Evolutionary conservation across 148 eudicot species (phyloP), one percentile per base, ranked within the genome.

Genomic region (Vaccinium corymbosum): DNA sequence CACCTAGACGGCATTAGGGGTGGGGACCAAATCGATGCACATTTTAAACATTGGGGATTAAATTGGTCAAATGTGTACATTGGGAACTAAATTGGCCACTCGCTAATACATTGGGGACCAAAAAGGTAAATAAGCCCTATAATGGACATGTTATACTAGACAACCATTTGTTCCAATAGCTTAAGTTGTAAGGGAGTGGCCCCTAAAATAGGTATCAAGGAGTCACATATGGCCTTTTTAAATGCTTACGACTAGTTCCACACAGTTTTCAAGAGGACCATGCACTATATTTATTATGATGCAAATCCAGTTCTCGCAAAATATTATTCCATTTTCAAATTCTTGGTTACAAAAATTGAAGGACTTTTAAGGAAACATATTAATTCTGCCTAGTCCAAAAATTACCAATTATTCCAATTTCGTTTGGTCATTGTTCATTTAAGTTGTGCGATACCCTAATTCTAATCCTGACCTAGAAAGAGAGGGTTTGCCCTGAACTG

Each of bases 161-260:
- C 72, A 66, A 66, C 35, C 72, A 66, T 25, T 66, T 66, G 72
- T 66, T 66, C 35, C 72, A 66, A 66, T 25, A 66, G 72, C 35
- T 66, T 25, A 66, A 25, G 72, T 27, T 66, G 72, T 11, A 11
- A 11, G 32, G 72, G 72, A 22, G 72, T 61, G 68, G 27, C 25
- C 68, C 11, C 27, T 61, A 12, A 4, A 61, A 61, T 61, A 61
- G n/a, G 68, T 66, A 66, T 66, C 72, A 66, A 66, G 72, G 35
- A 10, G 32, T 25, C 35, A 66, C 32, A 3, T 25, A 66, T 66
- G 72, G 32, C 72, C 72, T 66, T 66, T 64, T 66, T 27, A 9
- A 66, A 66, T 66, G 72, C 35, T 66, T 66, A 25, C 1, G 1
- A 25, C 10, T 66, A 11, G 12, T 25, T 2, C 22, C 72, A 27